Percentiles rank a stretch among this genome's conserved stretches.
Evolutionary conservation across 768 basidiomycete species (phyloP).

Genomic region (Pleurotus eryngii): DNA sequence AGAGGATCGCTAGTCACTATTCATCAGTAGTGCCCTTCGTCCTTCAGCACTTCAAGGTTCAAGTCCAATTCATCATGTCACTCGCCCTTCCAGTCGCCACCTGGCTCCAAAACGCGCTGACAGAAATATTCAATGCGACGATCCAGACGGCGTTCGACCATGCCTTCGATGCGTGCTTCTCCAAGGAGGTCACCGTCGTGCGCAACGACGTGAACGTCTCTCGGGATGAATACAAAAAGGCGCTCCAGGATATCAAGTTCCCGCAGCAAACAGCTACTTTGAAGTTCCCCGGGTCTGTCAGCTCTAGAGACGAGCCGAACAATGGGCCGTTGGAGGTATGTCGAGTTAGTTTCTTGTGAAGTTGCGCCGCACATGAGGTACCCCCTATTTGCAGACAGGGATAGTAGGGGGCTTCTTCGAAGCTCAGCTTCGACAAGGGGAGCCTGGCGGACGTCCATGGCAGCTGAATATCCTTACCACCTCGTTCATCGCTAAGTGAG

Average conservation of each 20-base stretch:
- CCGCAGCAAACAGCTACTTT: conserved; percentile 22
- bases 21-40: not conserved
- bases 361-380: not conserved
- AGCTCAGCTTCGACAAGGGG: conserved; percentile 5
- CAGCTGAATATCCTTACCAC: conserved; percentile 8
- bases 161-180: conserved; percentile 39
- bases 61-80: not conserved
- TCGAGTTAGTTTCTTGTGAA: not conserved
- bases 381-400: conserved; percentile 12
- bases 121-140: conserved; percentile 34
- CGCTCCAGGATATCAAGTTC: conserved; percentile 22
- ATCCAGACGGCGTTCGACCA: conserved; percentile 28
- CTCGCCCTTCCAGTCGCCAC: conserved; percentile 29
- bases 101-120: conserved; percentile 35
- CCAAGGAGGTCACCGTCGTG: conserved; percentile 27
- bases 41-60: too few relatives aligned
- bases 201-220: conserved; percentile 36
- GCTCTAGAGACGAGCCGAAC: conserved; percentile 12
- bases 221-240: conserved; percentile 37
- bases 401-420: conserved; percentile 13
- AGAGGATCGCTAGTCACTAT: conserved; percentile 10
- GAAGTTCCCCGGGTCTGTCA: conserved; percentile 22
- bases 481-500: conserved; percentile 7
- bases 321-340: conserved; percentile 5
- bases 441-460: conserved; percentile 1